A percentile compares a stretch with the other conserved stretches of the same genome.
Evolutionary conservation across 1,284 basidiomycete genomes (phyloP).

Genomic region (Amylostereum chailletii): DNA sequence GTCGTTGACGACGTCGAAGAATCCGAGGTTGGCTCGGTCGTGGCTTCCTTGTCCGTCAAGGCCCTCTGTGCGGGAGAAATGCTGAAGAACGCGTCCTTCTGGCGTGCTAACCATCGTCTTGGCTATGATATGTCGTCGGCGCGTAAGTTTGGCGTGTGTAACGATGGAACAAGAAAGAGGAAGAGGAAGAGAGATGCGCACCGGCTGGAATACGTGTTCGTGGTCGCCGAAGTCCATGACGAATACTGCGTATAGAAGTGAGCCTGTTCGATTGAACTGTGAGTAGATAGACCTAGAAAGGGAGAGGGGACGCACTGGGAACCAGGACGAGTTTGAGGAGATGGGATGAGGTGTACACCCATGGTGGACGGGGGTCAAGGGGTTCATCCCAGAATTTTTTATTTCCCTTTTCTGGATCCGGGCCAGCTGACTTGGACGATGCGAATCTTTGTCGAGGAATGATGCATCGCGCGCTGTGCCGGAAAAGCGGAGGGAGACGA

Average conservation of each 20-base stretch:
- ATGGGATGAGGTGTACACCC: slow-evolving; percentile 41
- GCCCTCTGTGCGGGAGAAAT: slow-evolving; percentile 24
- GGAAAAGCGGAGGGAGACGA: no score
- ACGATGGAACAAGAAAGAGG: neutral
- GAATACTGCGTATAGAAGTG: slow-evolving; percentile 49
- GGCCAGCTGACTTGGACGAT: no score
- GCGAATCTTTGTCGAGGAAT: no score
- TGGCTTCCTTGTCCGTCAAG: slow-evolving; percentile 10
- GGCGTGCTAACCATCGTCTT: slow-evolving; percentile 23
- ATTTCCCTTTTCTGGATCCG: neutral
- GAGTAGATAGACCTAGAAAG: neutral
- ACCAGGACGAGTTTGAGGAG: slow-evolving; percentile 39
- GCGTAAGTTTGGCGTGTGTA: neutral
- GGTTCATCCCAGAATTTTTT: slow-evolving; percentile 2
- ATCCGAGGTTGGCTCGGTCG: neutral
- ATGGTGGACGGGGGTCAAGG: slow-evolving; percentile 43
- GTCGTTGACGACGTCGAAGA: neutral
- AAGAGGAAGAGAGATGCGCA: slow-evolving; percentile 24
- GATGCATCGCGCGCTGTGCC: no score
- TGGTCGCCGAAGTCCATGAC: slow-evolving; percentile 57
- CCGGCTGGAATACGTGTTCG: slow-evolving; percentile 64
- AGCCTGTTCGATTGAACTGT: slow-evolving; percentile 25
- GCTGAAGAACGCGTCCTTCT: slow-evolving; percentile 26
- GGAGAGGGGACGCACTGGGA: slow-evolving; percentile 29
- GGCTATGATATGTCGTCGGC: slow-evolving; percentile 16